phyloP scores from a whole-genome alignment of 1,284 basidiomycete genomes.

The Inonotus obliquus region DNA sequence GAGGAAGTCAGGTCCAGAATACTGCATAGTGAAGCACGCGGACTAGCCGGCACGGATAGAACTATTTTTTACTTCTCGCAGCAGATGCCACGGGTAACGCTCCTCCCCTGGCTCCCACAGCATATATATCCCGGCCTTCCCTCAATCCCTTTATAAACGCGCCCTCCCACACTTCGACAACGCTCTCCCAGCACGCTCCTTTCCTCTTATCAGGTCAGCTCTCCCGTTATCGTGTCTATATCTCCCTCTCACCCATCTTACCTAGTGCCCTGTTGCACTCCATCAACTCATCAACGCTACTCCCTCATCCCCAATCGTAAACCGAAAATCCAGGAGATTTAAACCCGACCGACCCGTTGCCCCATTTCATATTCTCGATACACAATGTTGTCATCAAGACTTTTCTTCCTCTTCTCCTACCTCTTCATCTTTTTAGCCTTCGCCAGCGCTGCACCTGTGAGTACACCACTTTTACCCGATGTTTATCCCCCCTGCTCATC shows the following conservation, averaged over 20 bases:
- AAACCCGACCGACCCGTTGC: not conserved
- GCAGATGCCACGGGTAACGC: not conserved
- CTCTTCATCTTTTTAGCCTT: slow-evolving; percentile 6
- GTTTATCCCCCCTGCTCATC: not conserved
- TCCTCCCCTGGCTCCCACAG: not conserved
- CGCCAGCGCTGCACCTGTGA: slow-evolving; percentile 12
- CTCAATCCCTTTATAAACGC: not conserved
- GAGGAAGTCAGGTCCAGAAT: not conserved
- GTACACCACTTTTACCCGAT: not conserved
- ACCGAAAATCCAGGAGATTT: not conserved
- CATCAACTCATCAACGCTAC: not conserved
- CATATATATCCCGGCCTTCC: not conserved
- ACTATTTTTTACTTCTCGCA: not conserved
- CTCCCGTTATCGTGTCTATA: not conserved
- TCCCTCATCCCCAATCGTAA: not conserved
- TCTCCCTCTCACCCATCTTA: not conserved
- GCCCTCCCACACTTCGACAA: not conserved
- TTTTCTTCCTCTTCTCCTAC: slow-evolving; percentile 13
- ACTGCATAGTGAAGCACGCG: not conserved
- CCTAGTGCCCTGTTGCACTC: not conserved
- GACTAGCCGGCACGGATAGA: not conserved
- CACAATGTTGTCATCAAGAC: slow-evolving; percentile 9
- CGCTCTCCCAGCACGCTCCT: slow-evolving; percentile 7
- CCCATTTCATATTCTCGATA: not conserved
- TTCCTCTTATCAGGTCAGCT: not conserved